phyloP scores from a whole-genome alignment of 345 rosid genomes.

The Alliaria petiolata region DNA sequence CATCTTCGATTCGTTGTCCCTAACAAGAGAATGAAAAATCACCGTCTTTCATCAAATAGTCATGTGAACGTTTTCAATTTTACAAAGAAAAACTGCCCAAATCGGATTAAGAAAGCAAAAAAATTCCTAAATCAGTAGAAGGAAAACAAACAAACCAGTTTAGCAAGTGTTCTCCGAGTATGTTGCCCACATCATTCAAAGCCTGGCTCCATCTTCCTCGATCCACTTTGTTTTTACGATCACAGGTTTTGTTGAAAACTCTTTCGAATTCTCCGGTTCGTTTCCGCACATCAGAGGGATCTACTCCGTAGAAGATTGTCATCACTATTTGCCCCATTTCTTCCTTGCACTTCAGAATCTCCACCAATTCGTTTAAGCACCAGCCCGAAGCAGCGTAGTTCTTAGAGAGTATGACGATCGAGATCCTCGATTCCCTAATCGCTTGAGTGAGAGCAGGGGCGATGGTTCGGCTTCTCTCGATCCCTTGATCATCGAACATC shows the following conservation, averaged over 20 bases:
- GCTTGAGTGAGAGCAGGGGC: background rate
- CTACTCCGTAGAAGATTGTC: background rate
- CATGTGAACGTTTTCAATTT: too few relatives aligned
- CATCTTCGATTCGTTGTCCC: constrained; percentile 9
- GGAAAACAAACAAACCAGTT: constrained; percentile 2
- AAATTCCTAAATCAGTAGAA: too few relatives aligned
- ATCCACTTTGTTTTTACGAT: background rate
- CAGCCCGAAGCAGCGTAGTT: constrained; percentile 19
- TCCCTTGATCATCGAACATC: background rate
- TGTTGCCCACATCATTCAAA: background rate
- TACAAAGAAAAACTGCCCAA: too few relatives aligned
- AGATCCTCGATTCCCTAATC: constrained; percentile 14
- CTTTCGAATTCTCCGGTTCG: background rate
- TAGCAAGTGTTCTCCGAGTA: background rate
- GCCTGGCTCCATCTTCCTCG: background rate
- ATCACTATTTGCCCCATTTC: constrained; percentile 1
- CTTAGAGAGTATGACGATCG: constrained; percentile 1
- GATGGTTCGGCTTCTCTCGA: background rate
- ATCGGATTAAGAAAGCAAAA: too few relatives aligned
- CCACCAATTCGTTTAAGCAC: constrained; percentile 21
- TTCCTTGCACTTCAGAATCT: constrained; percentile 5
- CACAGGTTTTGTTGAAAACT: background rate
- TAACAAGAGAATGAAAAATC: background rate
- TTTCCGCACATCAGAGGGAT: background rate
- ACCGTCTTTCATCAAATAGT: too few relatives aligned